Conservation (phyloP, 345 rosid genomes). For the Eucalyptus shirleyi region DNA sequence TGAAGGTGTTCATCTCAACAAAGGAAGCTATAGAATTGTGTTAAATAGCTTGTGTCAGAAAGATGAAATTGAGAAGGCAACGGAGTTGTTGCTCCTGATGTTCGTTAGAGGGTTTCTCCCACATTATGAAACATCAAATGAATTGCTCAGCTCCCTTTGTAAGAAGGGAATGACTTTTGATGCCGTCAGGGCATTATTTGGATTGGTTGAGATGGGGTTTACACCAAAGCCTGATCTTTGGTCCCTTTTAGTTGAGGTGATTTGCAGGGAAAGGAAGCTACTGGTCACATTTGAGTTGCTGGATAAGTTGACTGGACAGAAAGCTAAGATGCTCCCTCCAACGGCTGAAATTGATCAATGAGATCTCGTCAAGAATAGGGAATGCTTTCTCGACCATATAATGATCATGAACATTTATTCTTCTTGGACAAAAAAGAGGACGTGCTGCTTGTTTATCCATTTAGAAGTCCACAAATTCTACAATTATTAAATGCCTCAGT, state of each 20-base stretch:
- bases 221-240: constrained; percentile 51
- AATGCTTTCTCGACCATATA: neutral
- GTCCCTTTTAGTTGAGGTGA: constrained; percentile 39
- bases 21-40: constrained; percentile 75
- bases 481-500: neutral
- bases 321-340: neutral
- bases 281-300: constrained; percentile 39
- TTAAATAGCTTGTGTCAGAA: constrained; percentile 51
- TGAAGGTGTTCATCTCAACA: constrained; percentile 57
- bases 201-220: constrained; percentile 45
- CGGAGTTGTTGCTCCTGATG: constrained; percentile 44
- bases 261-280: constrained; percentile 68
- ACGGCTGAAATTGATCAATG: neutral
- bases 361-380: neutral
- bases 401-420: neutral
- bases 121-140: constrained; percentile 78
- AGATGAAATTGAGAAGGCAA: constrained; percentile 53
- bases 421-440: neutral
- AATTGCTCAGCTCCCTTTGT: constrained; percentile 47
- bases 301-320: constrained; percentile 29
- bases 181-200: constrained; percentile 23
- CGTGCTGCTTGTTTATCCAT: neutral
- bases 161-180: constrained; percentile 38
- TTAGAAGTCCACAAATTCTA: neutral
- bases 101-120: constrained; percentile 48